Conservation (phyloP, 2,329 filamentous ascomycete genomes). For the Aspergillus brunneoviolaceus region DNA sequence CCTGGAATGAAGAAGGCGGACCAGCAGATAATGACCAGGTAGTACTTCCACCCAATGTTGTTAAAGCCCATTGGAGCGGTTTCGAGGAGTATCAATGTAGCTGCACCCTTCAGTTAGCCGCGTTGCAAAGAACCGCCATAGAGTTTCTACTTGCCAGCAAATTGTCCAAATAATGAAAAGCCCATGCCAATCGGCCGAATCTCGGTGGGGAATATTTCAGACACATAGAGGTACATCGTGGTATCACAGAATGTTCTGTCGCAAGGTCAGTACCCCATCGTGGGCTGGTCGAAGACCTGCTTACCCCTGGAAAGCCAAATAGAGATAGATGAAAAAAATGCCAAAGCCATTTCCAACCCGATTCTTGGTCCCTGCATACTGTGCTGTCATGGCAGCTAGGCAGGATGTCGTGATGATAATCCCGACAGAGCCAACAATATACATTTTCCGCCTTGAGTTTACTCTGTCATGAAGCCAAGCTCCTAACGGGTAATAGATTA, state of each 20-base stretch:
- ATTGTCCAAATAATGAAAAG: constrained; percentile 53
- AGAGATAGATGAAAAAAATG: constrained; percentile 46
- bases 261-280: neutral
- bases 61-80: constrained; percentile 47
- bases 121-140: neutral
- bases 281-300: constrained; percentile 5
- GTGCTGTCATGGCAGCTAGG: constrained; percentile 40
- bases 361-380: constrained; percentile 41
- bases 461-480: constrained; percentile 39
- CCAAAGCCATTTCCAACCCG: constrained; percentile 42
- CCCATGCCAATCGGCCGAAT: constrained; percentile 55
- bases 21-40: constrained; percentile 50
- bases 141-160: constrained; percentile 31
- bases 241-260: constrained; percentile 47
- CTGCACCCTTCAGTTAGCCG: constrained; percentile 12
- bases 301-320: constrained; percentile 52
- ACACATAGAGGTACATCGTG: constrained; percentile 49
- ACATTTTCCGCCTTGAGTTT: constrained; percentile 43
- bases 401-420: constrained; percentile 43
- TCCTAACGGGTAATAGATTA: constrained; percentile 41
- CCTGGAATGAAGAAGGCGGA: constrained; percentile 43
- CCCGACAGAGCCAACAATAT: constrained; percentile 45
- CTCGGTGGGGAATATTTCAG: constrained; percentile 51
- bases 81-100: constrained; percentile 51
- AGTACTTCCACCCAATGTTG: constrained; percentile 52